Evolutionary conservation across 768 basidiomycete genomes (phyloP), one percentile per base, ranked within the genome.

Genomic region (Strobilomyces confusus): DNA sequence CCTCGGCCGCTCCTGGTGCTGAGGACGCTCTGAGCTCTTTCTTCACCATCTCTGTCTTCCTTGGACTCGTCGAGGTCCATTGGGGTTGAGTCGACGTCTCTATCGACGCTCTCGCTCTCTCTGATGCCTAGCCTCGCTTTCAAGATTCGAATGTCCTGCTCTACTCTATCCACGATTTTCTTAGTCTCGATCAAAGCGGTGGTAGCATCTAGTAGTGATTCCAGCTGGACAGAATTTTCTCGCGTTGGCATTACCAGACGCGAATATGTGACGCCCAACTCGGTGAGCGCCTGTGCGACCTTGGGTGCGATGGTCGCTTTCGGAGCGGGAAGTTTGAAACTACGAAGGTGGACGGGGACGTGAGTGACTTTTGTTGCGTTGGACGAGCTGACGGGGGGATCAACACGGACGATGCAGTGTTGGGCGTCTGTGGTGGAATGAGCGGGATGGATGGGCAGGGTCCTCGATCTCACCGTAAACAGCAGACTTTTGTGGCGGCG

Each of bases 231-330:
- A 49, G 86, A 77, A 58, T 93, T 97, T 23, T 85, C 84, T 36
- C 84, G 79, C 3, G 97, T 98, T 17, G 97, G 97, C 93, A 98
- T 98, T 55, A 95, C 89, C 46, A 99, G 79, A 12, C 88, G 83
- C 15, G 79, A 79, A 51, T 83, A 76, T 15, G 79, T 78, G 12
- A 97, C 73, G 14, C 87, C 86, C 12, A 95, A 77, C 70, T 98
- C 94, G 8, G 77, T 67, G 15, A 98, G 78, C 14, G 86, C 79
- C 54, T 87, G 84, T 9, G 83, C 77, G 60, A 98, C 82, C 64
- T 93, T 92, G 15, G 84, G 82, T 3, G 83, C 80, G 22, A 86
- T 76, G 36, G 83, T 78, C 5, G 84, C 75, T 67, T 93, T 95
- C 15, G 92, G 89, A 32, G 76, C 69, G 1, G 92, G 87, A 25